Conservation (phyloP, 2,329 filamentous ascomycete species). For the Colletotrichum acutatum region DNA sequence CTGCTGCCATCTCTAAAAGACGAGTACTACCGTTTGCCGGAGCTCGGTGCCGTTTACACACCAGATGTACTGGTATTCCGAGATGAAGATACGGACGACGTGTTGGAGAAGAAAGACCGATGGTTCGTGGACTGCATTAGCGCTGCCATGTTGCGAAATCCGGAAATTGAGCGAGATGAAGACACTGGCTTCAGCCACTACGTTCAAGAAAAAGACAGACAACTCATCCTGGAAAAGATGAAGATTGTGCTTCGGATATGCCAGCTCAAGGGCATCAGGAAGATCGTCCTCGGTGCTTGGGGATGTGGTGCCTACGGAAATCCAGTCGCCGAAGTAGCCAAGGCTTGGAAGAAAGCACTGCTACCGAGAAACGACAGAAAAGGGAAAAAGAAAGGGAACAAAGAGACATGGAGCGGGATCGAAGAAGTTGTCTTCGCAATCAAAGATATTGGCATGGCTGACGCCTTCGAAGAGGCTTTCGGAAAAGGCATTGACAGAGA, state of each 20-base stretch:
- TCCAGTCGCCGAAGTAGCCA: constrained; percentile 67
- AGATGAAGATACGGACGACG: constrained; percentile 45
- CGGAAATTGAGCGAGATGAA: constrained; percentile 58
- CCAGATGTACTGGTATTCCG: constrained; percentile 70
- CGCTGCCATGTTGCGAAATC: constrained; percentile 68
- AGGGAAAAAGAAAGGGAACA: constrained; percentile 39
- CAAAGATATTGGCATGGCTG: constrained; percentile 60
- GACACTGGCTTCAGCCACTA: constrained; percentile 48
- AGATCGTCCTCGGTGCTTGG: constrained; percentile 71
- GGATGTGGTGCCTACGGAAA: constrained; percentile 74
- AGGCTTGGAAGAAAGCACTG: constrained; percentile 57
- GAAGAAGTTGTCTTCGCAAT: constrained; percentile 70
- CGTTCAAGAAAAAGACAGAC: constrained; percentile 59
- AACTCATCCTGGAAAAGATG: constrained; percentile 66
- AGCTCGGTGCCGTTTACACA: constrained; percentile 66
- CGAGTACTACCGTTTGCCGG: constrained; percentile 68
- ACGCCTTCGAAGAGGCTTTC: constrained; percentile 61
- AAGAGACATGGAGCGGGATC: constrained; percentile 53
- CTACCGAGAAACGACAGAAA: constrained; percentile 35
- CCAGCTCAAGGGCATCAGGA: constrained; percentile 54
- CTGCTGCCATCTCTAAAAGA: constrained; percentile 68
- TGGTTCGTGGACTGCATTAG: constrained; percentile 70
- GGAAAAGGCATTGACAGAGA: constrained; percentile 50
- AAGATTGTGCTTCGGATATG: constrained; percentile 65
- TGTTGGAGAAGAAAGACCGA: constrained; percentile 57